Base-by-base conservation (phyloP, 1,284 basidiomycete species). In the Mrakiaceae sp. region DNA sequence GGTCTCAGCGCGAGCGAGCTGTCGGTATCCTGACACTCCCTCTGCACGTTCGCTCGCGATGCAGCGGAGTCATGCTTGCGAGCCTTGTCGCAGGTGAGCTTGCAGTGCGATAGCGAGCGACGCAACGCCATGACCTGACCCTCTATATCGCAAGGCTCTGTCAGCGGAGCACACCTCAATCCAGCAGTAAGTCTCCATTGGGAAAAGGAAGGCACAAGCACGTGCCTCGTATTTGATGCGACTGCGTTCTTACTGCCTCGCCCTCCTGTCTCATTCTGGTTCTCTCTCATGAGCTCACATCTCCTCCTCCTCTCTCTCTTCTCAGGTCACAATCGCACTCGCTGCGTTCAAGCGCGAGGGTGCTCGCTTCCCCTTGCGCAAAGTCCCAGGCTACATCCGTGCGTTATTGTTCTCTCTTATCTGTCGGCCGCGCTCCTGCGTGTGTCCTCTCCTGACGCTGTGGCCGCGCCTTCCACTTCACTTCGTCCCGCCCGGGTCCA, bases 151-250 rank as follows among this genome's bases (percentile, higher is more conserved):
- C 27, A 27, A 27, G 63, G 63, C 4, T 48, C 63, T 3, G 44
- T 64, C 49, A 54, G 58, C 1, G 63, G 63, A 48, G 57, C 63
- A 16, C 58, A 59, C 42, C 47, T 64, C 0, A 64, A 64, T 43
- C 63, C 63, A 42, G 63, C 63, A 43, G 63, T 64, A 55, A 40
- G 63, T 52, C 42, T 27, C 2, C 27, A 27, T 27, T 27, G 27
- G 27, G 27, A 27, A 27, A 1, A 27, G 27, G 27, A 27, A 27
- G 27, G 27, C 27, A 27, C 27, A 27, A 27, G 27, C 27, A 27
- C 27, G 27, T 27, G 27, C 27, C 57, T 3, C 16, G 3, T 58
- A 58, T 11, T 27, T 2, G 27, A 27, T 27, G 27, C 27, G 27
- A 27, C 27, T 27, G 27, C 27, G 1, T 27, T 27, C 27, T 27